Percentiles rank a stretch among this genome's conserved stretches.
Evolutionary conservation across 1,284 basidiomycete species (phyloP).

Genomic region (Athelia psychrophila): DNA sequence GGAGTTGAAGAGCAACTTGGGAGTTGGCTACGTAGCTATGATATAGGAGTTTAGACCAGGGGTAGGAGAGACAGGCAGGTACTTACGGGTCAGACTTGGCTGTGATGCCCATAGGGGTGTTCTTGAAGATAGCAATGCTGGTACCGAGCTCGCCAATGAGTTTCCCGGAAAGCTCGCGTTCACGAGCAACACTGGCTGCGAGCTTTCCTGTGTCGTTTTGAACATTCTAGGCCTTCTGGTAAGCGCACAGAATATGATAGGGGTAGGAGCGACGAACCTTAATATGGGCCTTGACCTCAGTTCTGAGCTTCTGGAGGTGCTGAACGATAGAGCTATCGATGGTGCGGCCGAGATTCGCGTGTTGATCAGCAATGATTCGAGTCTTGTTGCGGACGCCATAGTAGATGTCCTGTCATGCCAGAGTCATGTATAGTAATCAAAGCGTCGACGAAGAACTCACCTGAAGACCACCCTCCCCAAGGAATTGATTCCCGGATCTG

Average conservation of each 20-base stretch:
- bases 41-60: constrained; percentile 3
- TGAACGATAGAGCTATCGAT: constrained; percentile 98
- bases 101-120: constrained; percentile 88
- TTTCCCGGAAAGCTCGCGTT: constrained; percentile 88
- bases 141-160: constrained; percentile 88
- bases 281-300: constrained; percentile 97
- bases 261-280: constrained; percentile 52
- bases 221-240: constrained; percentile 65
- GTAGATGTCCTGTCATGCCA: constrained; percentile 80
- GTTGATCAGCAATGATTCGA: constrained; percentile 91
- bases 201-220: constrained; percentile 98
- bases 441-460: constrained; percentile 26
- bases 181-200: constrained; percentile 90
- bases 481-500: constrained; percentile 91
- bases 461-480: constrained; percentile 90
- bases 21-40: constrained; percentile 72
- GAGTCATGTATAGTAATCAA: neutral
- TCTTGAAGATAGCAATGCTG: constrained; percentile 89
- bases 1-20: constrained; percentile 83
- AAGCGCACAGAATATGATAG: neutral
- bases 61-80: constrained; percentile 5
- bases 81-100: constrained; percentile 85
- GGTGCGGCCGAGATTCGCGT: constrained; percentile 94
- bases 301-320: constrained; percentile 91
- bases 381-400: constrained; percentile 95